phyloP scores from a whole-genome alignment of 306 rosid species.

The Cicer judaicum region DNA sequence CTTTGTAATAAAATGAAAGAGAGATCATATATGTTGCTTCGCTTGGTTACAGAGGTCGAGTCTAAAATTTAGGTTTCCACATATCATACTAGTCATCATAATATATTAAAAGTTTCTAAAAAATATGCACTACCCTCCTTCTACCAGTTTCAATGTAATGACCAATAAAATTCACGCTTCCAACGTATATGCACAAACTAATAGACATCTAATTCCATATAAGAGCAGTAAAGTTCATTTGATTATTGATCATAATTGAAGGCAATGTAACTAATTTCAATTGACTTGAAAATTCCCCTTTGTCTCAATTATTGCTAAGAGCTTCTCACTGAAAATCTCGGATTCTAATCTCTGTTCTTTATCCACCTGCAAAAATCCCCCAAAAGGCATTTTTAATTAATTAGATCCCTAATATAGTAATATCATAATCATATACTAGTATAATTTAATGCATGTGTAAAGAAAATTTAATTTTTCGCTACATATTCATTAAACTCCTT shows the following conservation, averaged over 20 bases:
- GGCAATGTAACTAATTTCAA: not conserved
- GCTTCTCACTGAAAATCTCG: slow-evolving; percentile 30
- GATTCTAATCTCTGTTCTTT: slow-evolving; percentile 19
- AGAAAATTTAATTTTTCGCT: too few species aligned
- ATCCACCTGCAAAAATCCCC: slow-evolving; percentile 16
- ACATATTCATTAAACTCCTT: too few species aligned
- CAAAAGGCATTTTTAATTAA: not conserved
- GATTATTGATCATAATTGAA: not conserved
- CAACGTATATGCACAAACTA: not conserved
- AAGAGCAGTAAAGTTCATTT: not conserved
- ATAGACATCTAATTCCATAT: not conserved
- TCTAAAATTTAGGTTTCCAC: not conserved
- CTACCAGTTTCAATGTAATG: not conserved
- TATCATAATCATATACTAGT: too few species aligned
- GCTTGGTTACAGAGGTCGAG: slow-evolving; percentile 13
- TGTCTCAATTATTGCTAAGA: slow-evolving; percentile 19
- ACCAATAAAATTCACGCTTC: slow-evolving; percentile 7
- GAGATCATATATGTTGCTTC: not conserved
- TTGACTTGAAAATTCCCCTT: not conserved
- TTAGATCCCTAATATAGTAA: not conserved
- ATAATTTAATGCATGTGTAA: too few species aligned
- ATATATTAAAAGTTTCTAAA: not conserved
- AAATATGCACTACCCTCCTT: not conserved
- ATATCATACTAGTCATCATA: not conserved
- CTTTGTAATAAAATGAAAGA: not conserved